Evolutionary conservation across 768 basidiomycete genomes (phyloP).

Genomic region (Sistotremastrum niveocremeum): DNA sequence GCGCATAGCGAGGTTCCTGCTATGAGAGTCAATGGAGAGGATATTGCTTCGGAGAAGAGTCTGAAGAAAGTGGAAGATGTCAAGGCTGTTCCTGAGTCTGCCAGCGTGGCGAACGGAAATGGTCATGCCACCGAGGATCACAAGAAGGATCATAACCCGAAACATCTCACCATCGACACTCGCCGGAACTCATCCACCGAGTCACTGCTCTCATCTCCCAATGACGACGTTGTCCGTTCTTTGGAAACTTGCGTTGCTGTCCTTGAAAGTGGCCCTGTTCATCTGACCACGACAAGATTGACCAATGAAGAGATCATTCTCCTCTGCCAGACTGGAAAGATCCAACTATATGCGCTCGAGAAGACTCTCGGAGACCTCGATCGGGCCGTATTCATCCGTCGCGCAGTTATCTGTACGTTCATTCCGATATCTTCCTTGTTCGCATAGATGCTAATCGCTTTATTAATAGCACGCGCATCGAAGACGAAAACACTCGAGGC

Average conservation of each 20-base stretch:
- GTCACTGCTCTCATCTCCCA: too few species aligned
- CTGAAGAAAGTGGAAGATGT: neutral
- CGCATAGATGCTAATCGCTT: conserved; percentile 4
- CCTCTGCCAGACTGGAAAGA: conserved; percentile 81
- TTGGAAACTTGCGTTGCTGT: conserved; percentile 70
- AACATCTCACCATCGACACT: too few species aligned
- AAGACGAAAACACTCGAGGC: conserved; percentile 70
- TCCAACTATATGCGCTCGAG: conserved; percentile 89
- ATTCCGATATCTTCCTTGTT: neutral
- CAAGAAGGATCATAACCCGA: too few species aligned
- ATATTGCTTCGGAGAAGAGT: neutral
- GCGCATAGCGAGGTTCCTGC: neutral
- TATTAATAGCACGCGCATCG: conserved; percentile 61
- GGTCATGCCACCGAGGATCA: too few species aligned
- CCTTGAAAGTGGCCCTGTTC: conserved; percentile 59
- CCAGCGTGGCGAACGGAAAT: too few species aligned
- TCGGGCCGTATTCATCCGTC: conserved; percentile 73
- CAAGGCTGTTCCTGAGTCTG: too few species aligned
- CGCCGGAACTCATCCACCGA: too few species aligned
- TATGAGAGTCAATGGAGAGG: too few species aligned
- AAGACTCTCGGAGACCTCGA: conserved; percentile 85
- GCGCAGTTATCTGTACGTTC: conserved; percentile 80
- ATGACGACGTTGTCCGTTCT: conserved; percentile 25
- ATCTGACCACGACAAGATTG: conserved; percentile 43
- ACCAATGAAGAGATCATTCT: conserved; percentile 89